Evolutionary conservation across 129 eudicot genomes (phyloP), one percentile per base, ranked within the genome.

Genomic region (Artemisia argyi): DNA sequence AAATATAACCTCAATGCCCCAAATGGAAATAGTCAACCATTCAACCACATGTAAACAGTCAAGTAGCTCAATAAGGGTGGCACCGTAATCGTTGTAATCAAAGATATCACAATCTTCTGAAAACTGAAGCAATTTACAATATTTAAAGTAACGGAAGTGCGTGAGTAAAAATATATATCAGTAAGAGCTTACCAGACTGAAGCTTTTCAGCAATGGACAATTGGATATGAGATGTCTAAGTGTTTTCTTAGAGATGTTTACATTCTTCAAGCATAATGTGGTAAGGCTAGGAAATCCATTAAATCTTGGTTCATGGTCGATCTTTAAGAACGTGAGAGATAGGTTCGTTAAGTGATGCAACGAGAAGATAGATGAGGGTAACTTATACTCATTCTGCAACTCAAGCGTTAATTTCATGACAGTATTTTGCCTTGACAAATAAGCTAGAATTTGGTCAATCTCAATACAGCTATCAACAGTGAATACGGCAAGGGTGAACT

Each of bases 21-120:
- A 17, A 42, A 15, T 4, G 15, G 30, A 65, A 7, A 28, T 65
- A 4, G 69, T 65, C 17, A 65, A 30, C 11, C 18, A 8, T 42
- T 65, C 69, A 65, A 65, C 46, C 53, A 44, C n/a, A 44, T 51
- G 69, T 65, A 65, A 65, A 42, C 53, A 65, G 50, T 65, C 22
- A 11, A 65, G 19, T 9, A 65, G 28, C 30, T 65, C 69, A 17
- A 42, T 2, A 1, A 65, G 16, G 54, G 19, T 63, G 24, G 42
- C 42, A 5, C 42, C 42, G 7, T 32, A 0, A 5, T 11, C 16
- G 0, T 9, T 11, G 19, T 19, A 13, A 42, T 17, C 30, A 18
- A 2, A 1, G 20, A 17, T 2, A 19, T 16, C 15, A 17, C 11
- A 0, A 1, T 5, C 32, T 16, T 17, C 32, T 14, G 46, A 11